Evolutionary conservation across 345 rosid genomes (phyloP).

Genomic region (Linum trigynum): DNA sequence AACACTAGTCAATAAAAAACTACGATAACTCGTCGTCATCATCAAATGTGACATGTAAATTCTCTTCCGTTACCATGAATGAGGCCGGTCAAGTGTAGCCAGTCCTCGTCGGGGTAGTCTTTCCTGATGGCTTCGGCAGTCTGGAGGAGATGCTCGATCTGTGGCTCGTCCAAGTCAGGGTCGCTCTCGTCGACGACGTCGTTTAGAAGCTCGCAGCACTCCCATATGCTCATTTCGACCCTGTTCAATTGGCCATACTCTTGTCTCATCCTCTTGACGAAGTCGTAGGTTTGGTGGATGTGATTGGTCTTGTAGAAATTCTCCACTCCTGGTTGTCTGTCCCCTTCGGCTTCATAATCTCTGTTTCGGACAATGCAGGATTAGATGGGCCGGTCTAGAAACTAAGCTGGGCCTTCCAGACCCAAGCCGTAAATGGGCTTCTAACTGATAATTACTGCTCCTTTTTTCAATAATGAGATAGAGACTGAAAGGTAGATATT

Average conservation of each 20-base stretch:
- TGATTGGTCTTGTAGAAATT: constrained; percentile 63
- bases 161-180: constrained; percentile 68
- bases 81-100: constrained; percentile 60
- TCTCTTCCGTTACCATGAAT: constrained; percentile 36
- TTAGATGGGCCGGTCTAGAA: background rate
- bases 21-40: background rate
- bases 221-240: constrained; percentile 67
- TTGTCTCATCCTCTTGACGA: constrained; percentile 41
- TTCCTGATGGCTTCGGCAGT: constrained; percentile 57
- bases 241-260: constrained; percentile 38
- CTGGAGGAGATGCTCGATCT: constrained; percentile 53
- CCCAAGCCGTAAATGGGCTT: no score
- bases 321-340: constrained; percentile 65
- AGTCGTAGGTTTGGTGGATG: constrained; percentile 69
- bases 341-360: constrained; percentile 64
- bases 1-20: background rate
- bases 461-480: no score
- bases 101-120: constrained; percentile 51
- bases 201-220: constrained; percentile 57
- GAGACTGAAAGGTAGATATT: no score
- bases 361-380: constrained; percentile 23
- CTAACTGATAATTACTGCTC: no score
- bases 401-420: background rate
- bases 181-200: constrained; percentile 62
- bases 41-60: background rate